These are phyloP conservation scores for Phaeosphaeria sp. DNA, from an alignment of 2,329 filamentous ascomycete genomes.

Conservation along the genomic window DNA sequence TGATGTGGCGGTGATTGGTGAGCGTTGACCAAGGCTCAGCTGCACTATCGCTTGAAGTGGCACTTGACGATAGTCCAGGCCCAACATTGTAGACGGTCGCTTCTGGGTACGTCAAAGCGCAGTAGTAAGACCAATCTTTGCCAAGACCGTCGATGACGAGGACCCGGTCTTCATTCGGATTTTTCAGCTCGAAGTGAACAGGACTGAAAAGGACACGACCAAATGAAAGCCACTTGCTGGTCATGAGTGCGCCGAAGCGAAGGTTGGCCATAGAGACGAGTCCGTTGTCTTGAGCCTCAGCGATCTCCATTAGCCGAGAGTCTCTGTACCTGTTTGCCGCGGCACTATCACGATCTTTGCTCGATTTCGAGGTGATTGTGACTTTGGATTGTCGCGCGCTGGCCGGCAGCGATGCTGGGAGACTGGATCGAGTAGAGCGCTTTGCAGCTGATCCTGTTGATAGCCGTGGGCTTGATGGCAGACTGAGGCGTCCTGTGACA, in stretches of 20 bases:
- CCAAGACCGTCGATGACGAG: conserved; percentile 83
- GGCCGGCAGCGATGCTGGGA: conserved; percentile 37
- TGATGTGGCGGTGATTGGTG: conserved; percentile 77
- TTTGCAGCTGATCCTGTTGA: conserved; percentile 36
- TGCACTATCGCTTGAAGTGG: conserved; percentile 14
- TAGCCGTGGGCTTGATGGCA: conserved; percentile 41
- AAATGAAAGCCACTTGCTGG: conserved; percentile 87
- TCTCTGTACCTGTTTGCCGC: conserved; percentile 54
- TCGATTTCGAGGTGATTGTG: conserved; percentile 38
- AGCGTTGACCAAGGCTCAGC: conserved; percentile 46
- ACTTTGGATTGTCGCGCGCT: conserved; percentile 42
- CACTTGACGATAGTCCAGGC: conserved; percentile 33
- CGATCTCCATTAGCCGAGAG: conserved; percentile 61
- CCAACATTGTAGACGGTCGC: conserved; percentile 78
- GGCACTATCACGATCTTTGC: conserved; percentile 43
- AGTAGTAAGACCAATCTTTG: conserved; percentile 91
- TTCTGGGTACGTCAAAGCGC: conserved; percentile 77
- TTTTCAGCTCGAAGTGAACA: conserved; percentile 72
- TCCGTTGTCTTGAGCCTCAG: conserved; percentile 47
- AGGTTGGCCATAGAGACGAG: conserved; percentile 71
- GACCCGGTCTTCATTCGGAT: conserved; percentile 66
- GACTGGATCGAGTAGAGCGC: conserved; percentile 44
- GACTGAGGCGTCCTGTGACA: conserved; percentile 45
- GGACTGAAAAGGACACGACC: conserved; percentile 84
- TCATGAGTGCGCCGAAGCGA: conserved; percentile 79